Base-by-base conservation (phyloP, 2,329 filamentous ascomycete genomes). In the Microcyclospora pomicola region DNA sequence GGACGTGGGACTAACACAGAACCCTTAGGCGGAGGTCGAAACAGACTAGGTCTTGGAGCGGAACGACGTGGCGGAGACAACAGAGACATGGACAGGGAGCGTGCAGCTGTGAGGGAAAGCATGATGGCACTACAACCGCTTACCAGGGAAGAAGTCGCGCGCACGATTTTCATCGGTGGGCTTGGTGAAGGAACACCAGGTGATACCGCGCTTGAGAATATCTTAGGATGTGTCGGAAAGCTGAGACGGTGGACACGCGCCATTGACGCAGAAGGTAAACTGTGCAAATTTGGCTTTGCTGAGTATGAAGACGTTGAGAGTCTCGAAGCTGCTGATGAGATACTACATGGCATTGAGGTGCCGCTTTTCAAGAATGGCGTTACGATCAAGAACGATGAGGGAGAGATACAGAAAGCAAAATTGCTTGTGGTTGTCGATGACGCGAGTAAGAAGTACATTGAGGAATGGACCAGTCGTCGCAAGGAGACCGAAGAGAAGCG, bases 291-390 rank as follows among this genome's bases (percentile, higher is more conserved):
- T 66, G 91, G 88, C 11, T 96, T 98, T 62, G 91, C 88, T 42
- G 82, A 95, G 61, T 98, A 82, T 60, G 88, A 94, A 45, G 87
- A 96, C 59, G 77, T 80, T 15, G 83, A 94, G 59, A 88, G 86
- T 47, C 69, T 98, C 49, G 77, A 80, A 58, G 80, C 80, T 33
- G 91, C 88, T 32, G 77, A 87, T 39, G 85, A 92, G 59, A 74
- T 94, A 40, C 73, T 95, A 50, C 77, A 77, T 56, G 80, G 91
- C 51, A 69, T 95, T 45, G 71, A 85, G 55, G 75, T 96, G 35
- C 91, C 91, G 24, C 67, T 77, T 31, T 81, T 78, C 58, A 82
- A 59, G 15, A 65, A 64, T 50, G 49, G 60, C 44, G 53, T 37
- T 12, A 43, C 43, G 27, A 41, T 50, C 14, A 55, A 59, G 24